A percentile compares a stretch with the other conserved stretches of the same genome.
Conservation (phyloP, 805 yeast species). For the Saturnispora diversa region DNA sequence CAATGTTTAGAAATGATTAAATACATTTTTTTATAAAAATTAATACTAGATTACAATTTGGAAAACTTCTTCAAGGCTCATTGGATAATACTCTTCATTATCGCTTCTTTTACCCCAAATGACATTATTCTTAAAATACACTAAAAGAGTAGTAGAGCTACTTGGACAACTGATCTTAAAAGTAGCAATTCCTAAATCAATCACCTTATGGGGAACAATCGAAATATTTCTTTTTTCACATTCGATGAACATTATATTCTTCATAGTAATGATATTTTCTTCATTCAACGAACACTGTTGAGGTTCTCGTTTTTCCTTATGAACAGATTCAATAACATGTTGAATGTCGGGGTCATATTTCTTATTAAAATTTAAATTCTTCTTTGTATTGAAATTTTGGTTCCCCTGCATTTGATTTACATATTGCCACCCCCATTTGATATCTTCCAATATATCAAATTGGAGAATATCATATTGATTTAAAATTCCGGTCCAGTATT, state of each 20-base stretch:
- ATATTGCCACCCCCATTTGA: conserved; percentile 6
- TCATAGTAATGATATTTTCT: conserved; percentile 36
- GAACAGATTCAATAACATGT: neutral
- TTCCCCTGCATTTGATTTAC: conserved; percentile 2
- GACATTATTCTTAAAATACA: conserved; percentile 59
- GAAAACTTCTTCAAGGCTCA: conserved; percentile 28
- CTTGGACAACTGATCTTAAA: neutral
- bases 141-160: neutral
- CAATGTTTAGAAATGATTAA: no score
- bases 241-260: conserved; percentile 55
- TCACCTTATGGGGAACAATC: conserved; percentile 27
- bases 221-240: conserved; percentile 46
- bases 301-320: neutral
- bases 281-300: neutral
- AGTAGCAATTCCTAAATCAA: conserved; percentile 4
- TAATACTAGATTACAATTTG: neutral
- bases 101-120: conserved; percentile 31
- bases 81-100: conserved; percentile 34
- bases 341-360: neutral
- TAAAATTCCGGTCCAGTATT: conserved; percentile 1
- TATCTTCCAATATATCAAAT: neutral
- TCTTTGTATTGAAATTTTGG: no score
- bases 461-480: neutral
- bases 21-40: neutral
- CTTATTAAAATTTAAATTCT: no score